Percentiles rank a stretch among this genome's conserved stretches.
Evolutionary conservation across 2,329 filamentous ascomycete genomes (phyloP).

Genomic region (Ceratocystis lukuohia): DNA sequence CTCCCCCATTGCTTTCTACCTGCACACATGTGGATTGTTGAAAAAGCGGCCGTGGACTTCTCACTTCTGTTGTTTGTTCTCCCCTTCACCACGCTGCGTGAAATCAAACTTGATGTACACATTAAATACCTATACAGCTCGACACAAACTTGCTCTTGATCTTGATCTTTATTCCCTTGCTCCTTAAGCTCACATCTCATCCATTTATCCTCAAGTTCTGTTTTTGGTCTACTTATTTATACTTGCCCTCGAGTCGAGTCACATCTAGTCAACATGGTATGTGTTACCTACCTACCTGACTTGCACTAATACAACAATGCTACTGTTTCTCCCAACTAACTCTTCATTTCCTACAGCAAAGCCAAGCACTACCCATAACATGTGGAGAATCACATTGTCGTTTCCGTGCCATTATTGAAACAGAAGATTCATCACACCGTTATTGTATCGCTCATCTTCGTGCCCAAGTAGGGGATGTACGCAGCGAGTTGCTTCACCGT

Average conservation of each 20-base stretch:
- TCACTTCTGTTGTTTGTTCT: not conserved
- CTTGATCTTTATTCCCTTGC: too few species aligned
- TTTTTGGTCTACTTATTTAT: not conserved
- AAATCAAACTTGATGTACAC: not conserved
- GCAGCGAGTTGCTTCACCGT: slow-evolving; percentile 5
- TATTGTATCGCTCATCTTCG: slow-evolving; percentile 16
- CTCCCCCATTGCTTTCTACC: not conserved
- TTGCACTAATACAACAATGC: not conserved
- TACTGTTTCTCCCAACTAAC: not conserved
- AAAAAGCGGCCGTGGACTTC: not conserved
- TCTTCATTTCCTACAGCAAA: not conserved
- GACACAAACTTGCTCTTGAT: too few species aligned
- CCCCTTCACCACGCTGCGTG: not conserved
- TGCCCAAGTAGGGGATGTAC: slow-evolving; percentile 10
- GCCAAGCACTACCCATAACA: not conserved
- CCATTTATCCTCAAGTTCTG: too few species aligned
- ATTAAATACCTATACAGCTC: too few species aligned
- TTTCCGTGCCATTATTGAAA: slow-evolving; percentile 15
- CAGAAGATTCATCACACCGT: slow-evolving; percentile 11
- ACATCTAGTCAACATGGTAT: not conserved
- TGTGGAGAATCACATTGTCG: slow-evolving; percentile 9
- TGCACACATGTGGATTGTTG: not conserved
- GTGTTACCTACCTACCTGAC: not conserved
- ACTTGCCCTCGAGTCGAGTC: not conserved
- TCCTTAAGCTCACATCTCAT: too few species aligned